phyloP scores from a whole-genome alignment of 495 filamentous ascomycete species.

The Thermochaetoides thermophila region DNA sequence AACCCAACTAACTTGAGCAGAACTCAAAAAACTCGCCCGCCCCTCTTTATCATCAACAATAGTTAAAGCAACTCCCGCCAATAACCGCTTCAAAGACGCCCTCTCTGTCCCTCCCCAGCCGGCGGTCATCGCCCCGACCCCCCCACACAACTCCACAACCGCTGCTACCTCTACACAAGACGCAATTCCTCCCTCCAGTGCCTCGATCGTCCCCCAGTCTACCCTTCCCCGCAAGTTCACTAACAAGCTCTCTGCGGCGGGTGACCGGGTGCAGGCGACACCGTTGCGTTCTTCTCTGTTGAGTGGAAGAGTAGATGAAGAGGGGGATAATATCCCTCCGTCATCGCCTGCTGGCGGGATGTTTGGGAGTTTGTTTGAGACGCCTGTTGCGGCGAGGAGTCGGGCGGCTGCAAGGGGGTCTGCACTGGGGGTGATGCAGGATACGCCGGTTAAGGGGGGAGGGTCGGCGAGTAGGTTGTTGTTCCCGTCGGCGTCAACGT shows the following conservation, averaged over 20 bases:
- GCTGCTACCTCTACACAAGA: too few species aligned
- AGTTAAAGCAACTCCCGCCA: conserved; percentile 65
- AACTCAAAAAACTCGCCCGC: conserved; percentile 54
- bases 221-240: conserved; percentile 23
- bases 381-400: not conserved
- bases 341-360: not conserved
- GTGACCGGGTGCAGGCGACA: conserved; percentile 10
- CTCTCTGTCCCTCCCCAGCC: conserved; percentile 11
- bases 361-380: too few species aligned
- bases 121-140: conserved; percentile 1
- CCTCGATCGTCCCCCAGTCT: conserved; percentile 21
- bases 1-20: conserved; percentile 23
- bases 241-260: conserved; percentile 8
- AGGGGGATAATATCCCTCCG: not conserved
- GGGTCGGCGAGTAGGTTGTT: not conserved
- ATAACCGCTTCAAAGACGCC: conserved; percentile 35
- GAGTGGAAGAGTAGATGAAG: conserved; percentile 1
- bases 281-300: conserved; percentile 16
- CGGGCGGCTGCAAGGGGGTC: not conserved
- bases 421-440: not conserved
- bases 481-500: too few species aligned
- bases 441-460: not conserved
- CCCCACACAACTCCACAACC: too few species aligned
- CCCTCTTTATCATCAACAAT: conserved; percentile 42
- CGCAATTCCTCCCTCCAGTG: conserved; percentile 15